Evolutionary conservation across 139 green algal genomes (phyloP).

Genomic region (Coccomyxa sp.): DNA sequence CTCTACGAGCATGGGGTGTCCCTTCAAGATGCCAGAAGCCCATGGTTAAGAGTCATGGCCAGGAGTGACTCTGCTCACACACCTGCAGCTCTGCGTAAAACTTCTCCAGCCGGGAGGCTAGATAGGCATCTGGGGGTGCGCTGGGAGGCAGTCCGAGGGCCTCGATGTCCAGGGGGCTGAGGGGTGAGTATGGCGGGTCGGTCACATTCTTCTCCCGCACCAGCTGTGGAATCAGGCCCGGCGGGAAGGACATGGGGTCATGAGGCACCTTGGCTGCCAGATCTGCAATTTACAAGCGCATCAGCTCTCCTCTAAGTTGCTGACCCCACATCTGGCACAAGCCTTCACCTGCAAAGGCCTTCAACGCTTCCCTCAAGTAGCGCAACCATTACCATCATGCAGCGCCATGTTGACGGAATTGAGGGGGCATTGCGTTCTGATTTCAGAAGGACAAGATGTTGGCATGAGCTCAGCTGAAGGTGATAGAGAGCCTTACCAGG

Average conservation of each 20-base stretch:
- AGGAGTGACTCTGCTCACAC: not conserved
- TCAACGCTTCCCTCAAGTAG: not conserved
- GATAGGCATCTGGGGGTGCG: conserved; percentile 62
- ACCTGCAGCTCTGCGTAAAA: conserved; percentile 70
- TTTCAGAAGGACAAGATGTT: not conserved
- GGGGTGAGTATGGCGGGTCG: conserved; percentile 60
- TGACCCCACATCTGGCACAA: not conserved
- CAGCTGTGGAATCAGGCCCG: conserved; percentile 59
- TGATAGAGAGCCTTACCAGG: not conserved
- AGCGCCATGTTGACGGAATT: too few species aligned
- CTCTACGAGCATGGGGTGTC: too few species aligned
- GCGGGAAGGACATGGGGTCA: conserved; percentile 71
- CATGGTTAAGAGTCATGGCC: not conserved
- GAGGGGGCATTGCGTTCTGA: too few species aligned
- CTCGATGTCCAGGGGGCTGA: conserved; percentile 39
- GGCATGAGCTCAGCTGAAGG: not conserved
- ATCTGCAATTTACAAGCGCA: not conserved
- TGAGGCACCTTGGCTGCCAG: not conserved
- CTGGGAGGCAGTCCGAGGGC: conserved; percentile 42
- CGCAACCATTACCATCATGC: too few species aligned
- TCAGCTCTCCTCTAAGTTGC: not conserved
- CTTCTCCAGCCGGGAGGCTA: conserved; percentile 60
- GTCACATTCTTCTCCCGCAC: conserved; percentile 51
- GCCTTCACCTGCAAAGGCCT: not conserved
- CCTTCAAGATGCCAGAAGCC: not conserved